Base-by-base conservation (phyloP, 1,139 yeast genomes). In the Pichia sp. region DNA sequence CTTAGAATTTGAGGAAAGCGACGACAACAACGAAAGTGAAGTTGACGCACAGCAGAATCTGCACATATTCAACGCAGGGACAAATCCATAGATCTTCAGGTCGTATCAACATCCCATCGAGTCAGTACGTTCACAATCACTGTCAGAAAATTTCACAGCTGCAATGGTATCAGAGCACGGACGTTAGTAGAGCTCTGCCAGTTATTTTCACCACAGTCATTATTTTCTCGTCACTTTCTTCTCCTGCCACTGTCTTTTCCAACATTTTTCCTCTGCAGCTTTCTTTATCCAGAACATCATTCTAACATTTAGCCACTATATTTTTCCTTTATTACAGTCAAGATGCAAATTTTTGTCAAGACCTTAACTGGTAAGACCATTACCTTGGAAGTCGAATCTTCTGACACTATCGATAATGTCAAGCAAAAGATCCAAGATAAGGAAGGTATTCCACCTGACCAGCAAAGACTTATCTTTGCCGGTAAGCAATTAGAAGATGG, bases 371-470 rank as follows among this genome's bases (percentile, higher is more conserved):
- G 93, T 74, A 86, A 86, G 83, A 86, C 95, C 76, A 87, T 87
- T 78, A 88, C 95, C 77, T 85, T 88, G 72, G 96, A 88, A 82
- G 96, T 88, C 71, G 96, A 88, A 81, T 87, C 95, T 69, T 85
- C 93, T 67, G 96, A 88, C 84, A 87, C 95, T 72, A 88, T 88
- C 76, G 95, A 88, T 84, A 88, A 88, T 71, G 95, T 88, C 80
- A 88, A 88, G 82, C 80, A 92, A 72, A 88, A 88, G 84, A 88
- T 88, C 73, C 95, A 87, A 79, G 95, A 88, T 82, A 87, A 87
- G 83, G 96, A 88, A 77, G 95, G 95, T 72, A 88, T 88, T 67
- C 96, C 96, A 74, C 95, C 95, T 72, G 95, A 87, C 79, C 96
- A 88, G 77, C 95, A 88, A 79, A 85, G 96, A 77, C 81, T 88